Base-by-base conservation (phyloP, 2,329 filamentous ascomycete species). In the Fusarium fujikuroi region DNA sequence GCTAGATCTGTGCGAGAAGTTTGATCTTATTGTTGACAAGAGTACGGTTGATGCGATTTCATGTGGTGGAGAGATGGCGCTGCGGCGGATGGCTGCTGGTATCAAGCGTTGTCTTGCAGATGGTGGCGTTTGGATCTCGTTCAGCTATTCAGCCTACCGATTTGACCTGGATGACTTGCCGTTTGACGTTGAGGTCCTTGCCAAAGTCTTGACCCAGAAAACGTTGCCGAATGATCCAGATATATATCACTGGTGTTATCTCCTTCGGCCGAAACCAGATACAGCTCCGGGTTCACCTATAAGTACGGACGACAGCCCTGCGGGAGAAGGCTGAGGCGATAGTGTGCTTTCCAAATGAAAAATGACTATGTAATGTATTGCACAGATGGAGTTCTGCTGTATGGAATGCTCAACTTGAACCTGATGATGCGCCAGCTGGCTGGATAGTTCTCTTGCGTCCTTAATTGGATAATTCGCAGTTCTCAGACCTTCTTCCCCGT, bases 1-100 rank as follows among this genome's bases (percentile, higher is more conserved):
- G 56, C 77, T 87, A 25, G 34, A 57, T 36, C 53, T 76, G 16
- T 46, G 46, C 12, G 62, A 71, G 12, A 72, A 71, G 19, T 87
- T 83, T 47, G 80, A 86, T 57, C 75, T 87, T 9, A 80, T 86
- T 7, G 65, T 88, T 19, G 86, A 88, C 73, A 88, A 88, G 74
- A 84, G 85, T 76, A 87, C 86, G 1, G 83, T 77, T 8, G 86
- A 88, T 49, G 85, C 86, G 5, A 78, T 88, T 9, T 82, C 85
- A 1, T 87, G 86, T 47, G 85, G 80, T 19, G 86, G 84, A 10
- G 79, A 79, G 7, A 79, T 76, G 11, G 75, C 80, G 4, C 52
- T 87, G 4, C 68, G 79, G 32, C 70, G 76, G 3, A 86, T 87
- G 85, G 80, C 79, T 9, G 44, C 74, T 15, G 75, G 81, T 2